A percentile compares a stretch with the other conserved stretches of the same genome.
Evolutionary conservation across 495 filamentous ascomycete species (phyloP).

Genomic region (Lophiotrema nucula): DNA sequence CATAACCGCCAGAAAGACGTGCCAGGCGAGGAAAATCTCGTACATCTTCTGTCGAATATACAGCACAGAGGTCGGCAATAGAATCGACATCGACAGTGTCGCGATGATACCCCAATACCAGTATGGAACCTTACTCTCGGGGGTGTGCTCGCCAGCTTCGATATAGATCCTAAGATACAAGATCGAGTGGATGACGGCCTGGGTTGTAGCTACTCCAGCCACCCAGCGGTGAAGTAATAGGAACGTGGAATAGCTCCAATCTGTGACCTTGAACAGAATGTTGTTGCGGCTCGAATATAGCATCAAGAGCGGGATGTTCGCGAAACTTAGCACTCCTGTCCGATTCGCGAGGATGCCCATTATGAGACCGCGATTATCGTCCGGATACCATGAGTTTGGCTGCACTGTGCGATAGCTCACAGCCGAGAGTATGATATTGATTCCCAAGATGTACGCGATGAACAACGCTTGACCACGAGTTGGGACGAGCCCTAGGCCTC

Average conservation of each 20-base stretch:
- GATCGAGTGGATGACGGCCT: conserved; percentile 43
- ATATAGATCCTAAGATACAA: conserved; percentile 27
- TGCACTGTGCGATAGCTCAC: background rate
- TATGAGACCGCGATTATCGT: background rate
- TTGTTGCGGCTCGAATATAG: conserved; percentile 47
- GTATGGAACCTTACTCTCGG: conserved; percentile 20
- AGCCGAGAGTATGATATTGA: conserved; percentile 45
- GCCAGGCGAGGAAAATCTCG: conserved; percentile 45
- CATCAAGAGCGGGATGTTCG: conserved; percentile 37
- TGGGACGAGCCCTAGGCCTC: conserved; percentile 38
- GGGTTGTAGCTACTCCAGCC: conserved; percentile 41
- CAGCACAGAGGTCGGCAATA: conserved; percentile 25
- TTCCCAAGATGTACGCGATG: conserved; percentile 40
- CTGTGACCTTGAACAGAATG: conserved; percentile 45
- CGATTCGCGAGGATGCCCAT: background rate
- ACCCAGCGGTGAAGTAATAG: conserved; percentile 49
- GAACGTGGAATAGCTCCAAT: conserved; percentile 48
- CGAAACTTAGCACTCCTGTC: conserved; percentile 2
- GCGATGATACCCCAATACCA: conserved; percentile 47
- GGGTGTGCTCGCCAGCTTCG: conserved; percentile 30
- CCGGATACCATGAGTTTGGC: background rate
- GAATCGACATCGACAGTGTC: conserved; percentile 31
- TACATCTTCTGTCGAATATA: conserved; percentile 39
- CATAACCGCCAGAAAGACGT: conserved; percentile 44
- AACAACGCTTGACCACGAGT: conserved; percentile 45